Conservation (phyloP, 257 asterid genomes). For the Oldenlandia corymbosa region DNA sequence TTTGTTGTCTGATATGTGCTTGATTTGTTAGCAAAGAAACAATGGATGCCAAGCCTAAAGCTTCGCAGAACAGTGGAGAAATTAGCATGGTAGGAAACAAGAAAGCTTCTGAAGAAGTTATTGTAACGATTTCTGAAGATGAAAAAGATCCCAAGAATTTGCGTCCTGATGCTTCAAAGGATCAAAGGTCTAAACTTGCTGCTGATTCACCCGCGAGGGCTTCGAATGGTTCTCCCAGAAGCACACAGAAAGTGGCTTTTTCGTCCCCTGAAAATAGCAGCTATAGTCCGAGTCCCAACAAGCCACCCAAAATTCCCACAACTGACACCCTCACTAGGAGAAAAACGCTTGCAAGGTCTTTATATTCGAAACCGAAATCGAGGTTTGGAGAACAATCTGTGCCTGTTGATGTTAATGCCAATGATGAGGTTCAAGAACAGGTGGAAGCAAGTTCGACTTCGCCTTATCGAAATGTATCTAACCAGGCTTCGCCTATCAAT, state of each 20-base stretch:
- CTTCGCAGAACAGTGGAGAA: conserved; percentile 31
- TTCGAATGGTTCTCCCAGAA: no score
- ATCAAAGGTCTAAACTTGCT: conserved; percentile 32
- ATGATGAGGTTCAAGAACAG: no score
- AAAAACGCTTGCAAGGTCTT: conserved; percentile 50
- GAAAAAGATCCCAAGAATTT: conserved; percentile 35
- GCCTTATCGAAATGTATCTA: conserved; percentile 9
- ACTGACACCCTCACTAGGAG: conserved; percentile 40
- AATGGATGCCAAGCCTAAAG: conserved; percentile 35
- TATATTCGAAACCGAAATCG: conserved; percentile 67
- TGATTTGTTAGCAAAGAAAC: conserved; percentile 8
- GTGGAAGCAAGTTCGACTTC: no score
- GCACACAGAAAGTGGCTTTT: no score
- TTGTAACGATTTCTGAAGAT: conserved; percentile 44
- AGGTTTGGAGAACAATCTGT: conserved; percentile 73
- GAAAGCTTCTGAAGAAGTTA: conserved; percentile 37
- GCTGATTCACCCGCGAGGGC: conserved; percentile 19
- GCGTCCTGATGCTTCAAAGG: conserved; percentile 23
- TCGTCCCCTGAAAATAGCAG: no score
- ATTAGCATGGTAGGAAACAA: conserved; percentile 52
- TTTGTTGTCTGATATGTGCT: background rate
- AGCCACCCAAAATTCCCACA: conserved; percentile 64
- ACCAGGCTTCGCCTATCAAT: no score
- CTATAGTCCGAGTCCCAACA: conserved; percentile 40
- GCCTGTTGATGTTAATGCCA: conserved; percentile 24